These are phyloP conservation scores for Trypanosoma brucei DNA, from an alignment of 208 protist genomes.

Conservation along the genomic window DNA sequence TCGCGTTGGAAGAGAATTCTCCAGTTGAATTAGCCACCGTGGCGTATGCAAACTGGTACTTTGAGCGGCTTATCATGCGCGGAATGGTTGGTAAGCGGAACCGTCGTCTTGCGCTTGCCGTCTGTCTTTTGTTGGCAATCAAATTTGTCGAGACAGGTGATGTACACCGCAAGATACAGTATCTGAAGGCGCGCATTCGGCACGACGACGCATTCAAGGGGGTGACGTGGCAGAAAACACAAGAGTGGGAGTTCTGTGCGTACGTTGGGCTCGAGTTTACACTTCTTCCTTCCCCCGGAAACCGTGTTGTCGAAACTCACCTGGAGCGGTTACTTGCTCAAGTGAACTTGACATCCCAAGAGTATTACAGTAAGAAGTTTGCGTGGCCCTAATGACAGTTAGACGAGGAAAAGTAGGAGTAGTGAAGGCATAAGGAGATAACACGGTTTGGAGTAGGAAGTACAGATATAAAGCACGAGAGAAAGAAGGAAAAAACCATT, in stretches of 20 bases:
- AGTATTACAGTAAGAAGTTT: conserved; percentile 83
- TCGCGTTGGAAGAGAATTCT: conserved; percentile 62
- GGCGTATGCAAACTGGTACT: conserved; percentile 86
- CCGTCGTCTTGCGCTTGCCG: conserved; percentile 61
- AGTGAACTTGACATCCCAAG: conserved; percentile 70
- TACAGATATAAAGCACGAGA: no score
- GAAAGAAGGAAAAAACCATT: no score
- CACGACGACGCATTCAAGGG: conserved; percentile 47
- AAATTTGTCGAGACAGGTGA: conserved; percentile 85
- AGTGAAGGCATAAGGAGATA: no score
- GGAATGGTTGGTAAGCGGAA: conserved; percentile 82
- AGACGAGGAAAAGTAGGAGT: conserved; percentile 22
- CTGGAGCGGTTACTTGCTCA: conserved; percentile 72
- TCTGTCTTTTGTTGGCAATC: conserved; percentile 68
- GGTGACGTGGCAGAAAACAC: conserved; percentile 63
- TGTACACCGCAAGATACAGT: conserved; percentile 57
- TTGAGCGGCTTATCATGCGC: conserved; percentile 71
- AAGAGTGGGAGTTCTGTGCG: conserved; percentile 68
- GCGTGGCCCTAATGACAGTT: conserved; percentile 39
- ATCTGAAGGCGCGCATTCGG: conserved; percentile 59
- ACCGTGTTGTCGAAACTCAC: conserved; percentile 58
- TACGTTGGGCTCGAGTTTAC: conserved; percentile 86
- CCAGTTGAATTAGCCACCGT: conserved; percentile 67
- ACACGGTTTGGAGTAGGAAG: no score
- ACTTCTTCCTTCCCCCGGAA: conserved; percentile 60